Conservation (phyloP, 345 rosid genomes). For the Bruguiera gymnorhiza region DNA sequence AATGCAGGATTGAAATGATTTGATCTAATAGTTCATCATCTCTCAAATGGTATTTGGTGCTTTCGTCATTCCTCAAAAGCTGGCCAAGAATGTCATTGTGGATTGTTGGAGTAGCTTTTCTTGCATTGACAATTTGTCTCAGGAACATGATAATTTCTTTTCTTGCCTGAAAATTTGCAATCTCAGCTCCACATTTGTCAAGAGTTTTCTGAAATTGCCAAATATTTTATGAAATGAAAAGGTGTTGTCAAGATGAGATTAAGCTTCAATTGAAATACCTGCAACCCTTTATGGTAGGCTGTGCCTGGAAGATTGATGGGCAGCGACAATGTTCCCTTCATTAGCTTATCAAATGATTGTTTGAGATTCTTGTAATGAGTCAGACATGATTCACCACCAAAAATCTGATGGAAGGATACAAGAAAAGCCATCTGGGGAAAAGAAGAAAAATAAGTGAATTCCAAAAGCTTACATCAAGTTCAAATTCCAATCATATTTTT, state of each 20-base stretch:
- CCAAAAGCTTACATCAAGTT: too few relatives aligned
- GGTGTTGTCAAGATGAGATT: not conserved
- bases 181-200: not conserved
- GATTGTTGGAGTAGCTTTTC: constrained; percentile 46
- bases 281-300: constrained; percentile 5
- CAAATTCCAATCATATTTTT: too few relatives aligned
- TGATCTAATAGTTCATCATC: constrained; percentile 82
- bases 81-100: constrained; percentile 65
- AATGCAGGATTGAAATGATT: constrained; percentile 66
- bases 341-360: constrained; percentile 13
- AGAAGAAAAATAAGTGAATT: not conserved
- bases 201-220: not conserved
- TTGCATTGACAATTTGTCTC: constrained; percentile 45
- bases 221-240: not conserved
- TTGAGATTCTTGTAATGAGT: constrained; percentile 1
- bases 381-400: not conserved
- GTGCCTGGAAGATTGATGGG: constrained; percentile 26
- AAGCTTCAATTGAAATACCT: constrained; percentile 1
- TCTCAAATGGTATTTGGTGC: constrained; percentile 34
- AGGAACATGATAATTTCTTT: constrained; percentile 46
- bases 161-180: constrained; percentile 51
- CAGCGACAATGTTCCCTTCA: constrained; percentile 5
- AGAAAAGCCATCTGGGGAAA: constrained; percentile 13
- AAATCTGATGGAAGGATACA: constrained; percentile 1
- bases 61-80: constrained; percentile 55